A percentile compares a stretch with the other conserved stretches of the same genome.
These are phyloP conservation scores for Microcos paniculata DNA, from an alignment of 345 rosid genomes.

Conservation along the genomic window DNA sequence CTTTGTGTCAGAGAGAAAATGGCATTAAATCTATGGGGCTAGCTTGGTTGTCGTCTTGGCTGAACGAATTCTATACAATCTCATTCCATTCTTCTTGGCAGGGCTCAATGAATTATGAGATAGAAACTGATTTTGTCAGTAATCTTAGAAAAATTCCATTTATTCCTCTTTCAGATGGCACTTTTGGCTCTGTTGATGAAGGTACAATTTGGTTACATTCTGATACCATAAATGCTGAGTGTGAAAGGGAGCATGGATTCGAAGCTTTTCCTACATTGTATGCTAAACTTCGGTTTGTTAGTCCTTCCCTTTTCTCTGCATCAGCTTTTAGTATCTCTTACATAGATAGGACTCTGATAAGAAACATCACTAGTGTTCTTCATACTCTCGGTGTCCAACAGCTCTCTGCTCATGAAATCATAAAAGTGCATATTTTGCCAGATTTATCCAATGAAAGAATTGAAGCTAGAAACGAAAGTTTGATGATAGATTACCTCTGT, in stretches of 20 bases:
- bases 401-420: constrained; percentile 87
- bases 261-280: constrained; percentile 73
- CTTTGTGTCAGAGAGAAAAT: constrained; percentile 50
- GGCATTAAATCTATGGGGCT: constrained; percentile 66
- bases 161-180: constrained; percentile 81
- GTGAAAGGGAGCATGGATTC: constrained; percentile 48
- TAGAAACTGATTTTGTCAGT: constrained; percentile 38
- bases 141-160: constrained; percentile 61
- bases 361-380: constrained; percentile 61
- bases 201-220: constrained; percentile 85
- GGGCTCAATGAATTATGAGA: constrained; percentile 29
- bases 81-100: constrained; percentile 47
- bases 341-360: constrained; percentile 29
- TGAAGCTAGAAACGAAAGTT: constrained; percentile 28
- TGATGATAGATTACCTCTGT: constrained; percentile 77
- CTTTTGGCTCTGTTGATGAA: constrained; percentile 60
- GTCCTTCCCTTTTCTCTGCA: constrained; percentile 55
- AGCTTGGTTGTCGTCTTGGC: constrained; percentile 73
- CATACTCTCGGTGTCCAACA: constrained; percentile 67
- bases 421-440: constrained; percentile 74
- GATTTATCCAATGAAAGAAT: constrained; percentile 44
- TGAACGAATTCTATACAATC: constrained; percentile 51
- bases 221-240: constrained; percentile 40
- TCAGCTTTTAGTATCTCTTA: constrained; percentile 36
- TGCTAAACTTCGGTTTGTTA: constrained; percentile 67